These are phyloP conservation scores for Haplographium delicatum DNA, from an alignment of 495 filamentous ascomycete genomes.

Conservation along the genomic window DNA sequence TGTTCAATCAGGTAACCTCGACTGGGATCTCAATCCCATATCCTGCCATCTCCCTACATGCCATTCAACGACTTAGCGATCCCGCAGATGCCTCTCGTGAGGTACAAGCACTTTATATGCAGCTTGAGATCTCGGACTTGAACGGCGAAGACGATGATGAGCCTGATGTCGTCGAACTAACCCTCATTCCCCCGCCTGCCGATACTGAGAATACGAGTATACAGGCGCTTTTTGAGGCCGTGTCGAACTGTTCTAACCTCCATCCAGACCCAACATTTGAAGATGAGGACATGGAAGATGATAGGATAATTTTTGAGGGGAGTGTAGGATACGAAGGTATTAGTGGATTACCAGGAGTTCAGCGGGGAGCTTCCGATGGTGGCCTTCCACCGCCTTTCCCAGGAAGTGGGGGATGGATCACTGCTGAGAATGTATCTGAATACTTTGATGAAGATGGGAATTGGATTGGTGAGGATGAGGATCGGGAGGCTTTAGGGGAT, in stretches of 20 bases:
- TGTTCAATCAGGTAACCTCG: conserved; percentile 57
- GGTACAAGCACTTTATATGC: conserved; percentile 70
- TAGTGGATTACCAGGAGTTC: conserved; percentile 42
- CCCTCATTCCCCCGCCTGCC: conserved; percentile 54
- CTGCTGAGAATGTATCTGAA: conserved; percentile 86
- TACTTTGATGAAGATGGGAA: conserved; percentile 55
- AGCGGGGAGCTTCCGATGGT: conserved; percentile 38
- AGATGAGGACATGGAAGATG: conserved; percentile 47
- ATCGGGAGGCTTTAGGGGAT: conserved; percentile 24
- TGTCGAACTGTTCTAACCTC: conserved; percentile 82
- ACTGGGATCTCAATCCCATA: conserved; percentile 78
- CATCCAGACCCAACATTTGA: conserved; percentile 71
- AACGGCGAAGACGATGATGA: conserved; percentile 55
- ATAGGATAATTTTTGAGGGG: conserved; percentile 53
- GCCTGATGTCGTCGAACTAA: conserved; percentile 64
- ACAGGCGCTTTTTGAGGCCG: conserved; percentile 64
- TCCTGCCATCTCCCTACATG: conserved; percentile 82
- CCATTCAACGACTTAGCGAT: conserved; percentile 58
- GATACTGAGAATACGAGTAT: conserved; percentile 19
- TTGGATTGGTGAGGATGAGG: conserved; percentile 44
- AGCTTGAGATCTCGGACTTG: conserved; percentile 56
- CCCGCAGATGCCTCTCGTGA: conserved; percentile 31
- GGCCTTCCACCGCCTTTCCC: conserved; percentile 71
- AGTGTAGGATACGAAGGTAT: conserved; percentile 38
- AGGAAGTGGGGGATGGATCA: conserved; percentile 92